Percentiles rank a stretch among this genome's conserved stretches.
Evolutionary conservation across 2,329 filamentous ascomycete genomes (phyloP).

Genomic region (Ophiostoma montium): DNA sequence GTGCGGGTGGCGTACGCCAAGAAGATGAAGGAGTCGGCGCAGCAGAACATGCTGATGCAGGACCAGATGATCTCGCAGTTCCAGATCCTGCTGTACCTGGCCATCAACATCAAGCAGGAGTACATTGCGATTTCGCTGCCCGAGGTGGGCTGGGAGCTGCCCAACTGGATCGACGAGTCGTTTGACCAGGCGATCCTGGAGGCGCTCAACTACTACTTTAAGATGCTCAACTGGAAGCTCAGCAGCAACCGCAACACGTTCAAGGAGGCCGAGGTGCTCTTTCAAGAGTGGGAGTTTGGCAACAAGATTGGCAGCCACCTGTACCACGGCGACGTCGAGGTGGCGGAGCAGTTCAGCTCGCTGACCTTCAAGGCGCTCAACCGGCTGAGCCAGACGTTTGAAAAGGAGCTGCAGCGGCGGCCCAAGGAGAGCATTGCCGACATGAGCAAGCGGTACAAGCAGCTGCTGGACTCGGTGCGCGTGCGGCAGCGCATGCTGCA

Average conservation of each 20-base stretch:
- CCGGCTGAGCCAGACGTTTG: conserved; percentile 79
- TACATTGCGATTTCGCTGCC: conserved; percentile 73
- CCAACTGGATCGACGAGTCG: conserved; percentile 90
- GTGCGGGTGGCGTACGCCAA: conserved; percentile 82
- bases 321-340: conserved; percentile 88
- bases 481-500: conserved; percentile 94
- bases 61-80: conserved; percentile 98
- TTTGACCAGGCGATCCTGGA: conserved; percentile 88
- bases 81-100: conserved; percentile 79
- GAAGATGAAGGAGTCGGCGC: conserved; percentile 88
- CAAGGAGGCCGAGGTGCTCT: conserved; percentile 93
- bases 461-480: conserved; percentile 86
- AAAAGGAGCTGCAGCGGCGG: conserved; percentile 73
- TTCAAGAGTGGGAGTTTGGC: conserved; percentile 96
- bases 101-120: conserved; percentile 82
- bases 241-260: conserved; percentile 98
- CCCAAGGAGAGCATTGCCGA: conserved; percentile 72
- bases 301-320: conserved; percentile 85
- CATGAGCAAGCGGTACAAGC: conserved; percentile 96
- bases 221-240: conserved; percentile 95
- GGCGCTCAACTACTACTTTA: conserved; percentile 94
- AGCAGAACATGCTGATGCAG: conserved; percentile 85
- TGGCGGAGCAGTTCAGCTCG: conserved; percentile 92
- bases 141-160: conserved; percentile 87
- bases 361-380: conserved; percentile 86